Percentiles rank a stretch among this genome's conserved stretches.
These are phyloP conservation scores for Drechslera avenae DNA, from an alignment of 2,329 filamentous ascomycete species.

Conservation along the genomic window DNA sequence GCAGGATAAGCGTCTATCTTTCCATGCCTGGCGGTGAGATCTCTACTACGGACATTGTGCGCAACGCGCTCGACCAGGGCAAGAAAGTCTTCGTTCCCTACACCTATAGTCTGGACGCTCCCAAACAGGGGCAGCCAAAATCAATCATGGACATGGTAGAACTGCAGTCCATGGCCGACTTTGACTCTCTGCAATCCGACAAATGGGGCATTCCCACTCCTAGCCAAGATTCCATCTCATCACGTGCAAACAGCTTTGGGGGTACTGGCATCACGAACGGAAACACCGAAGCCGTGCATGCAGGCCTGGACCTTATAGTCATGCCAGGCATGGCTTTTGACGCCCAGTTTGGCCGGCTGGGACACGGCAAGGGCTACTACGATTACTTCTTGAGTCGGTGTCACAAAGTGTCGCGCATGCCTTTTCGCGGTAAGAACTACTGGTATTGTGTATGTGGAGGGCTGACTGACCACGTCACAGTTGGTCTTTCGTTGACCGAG, in stretches of 20 bases:
- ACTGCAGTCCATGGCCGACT: constrained; percentile 74
- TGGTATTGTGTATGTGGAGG: constrained; percentile 35
- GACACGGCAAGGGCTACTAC: constrained; percentile 97
- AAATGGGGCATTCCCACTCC: constrained; percentile 96
- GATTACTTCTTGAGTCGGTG: constrained; percentile 88
- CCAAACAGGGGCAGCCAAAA: constrained; percentile 52
- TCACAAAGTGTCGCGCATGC: constrained; percentile 58
- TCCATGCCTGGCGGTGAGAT: constrained; percentile 91
- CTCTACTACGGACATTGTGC: constrained; percentile 80
- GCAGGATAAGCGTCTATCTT: constrained; percentile 81
- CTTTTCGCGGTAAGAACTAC: constrained; percentile 62
- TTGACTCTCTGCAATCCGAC: constrained; percentile 75
- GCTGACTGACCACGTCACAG: constrained; percentile 52
- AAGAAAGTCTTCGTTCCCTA: constrained; percentile 94
- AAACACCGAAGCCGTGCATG: constrained; percentile 34
- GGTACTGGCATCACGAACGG: constrained; percentile 57
- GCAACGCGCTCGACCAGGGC: constrained; percentile 73
- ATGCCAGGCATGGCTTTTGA: constrained; percentile 96
- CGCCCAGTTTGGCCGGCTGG: constrained; percentile 72
- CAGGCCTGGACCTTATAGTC: constrained; percentile 79
- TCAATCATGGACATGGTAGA: constrained; percentile 97
- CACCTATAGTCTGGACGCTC: constrained; percentile 66
- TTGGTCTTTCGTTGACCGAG: constrained; percentile 83
- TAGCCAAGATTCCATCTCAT: constrained; percentile 65
- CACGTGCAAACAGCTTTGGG: constrained; percentile 75